These are phyloP conservation scores for Populus ilicifolia DNA, from an alignment of 345 rosid species.

Conservation along the genomic window DNA sequence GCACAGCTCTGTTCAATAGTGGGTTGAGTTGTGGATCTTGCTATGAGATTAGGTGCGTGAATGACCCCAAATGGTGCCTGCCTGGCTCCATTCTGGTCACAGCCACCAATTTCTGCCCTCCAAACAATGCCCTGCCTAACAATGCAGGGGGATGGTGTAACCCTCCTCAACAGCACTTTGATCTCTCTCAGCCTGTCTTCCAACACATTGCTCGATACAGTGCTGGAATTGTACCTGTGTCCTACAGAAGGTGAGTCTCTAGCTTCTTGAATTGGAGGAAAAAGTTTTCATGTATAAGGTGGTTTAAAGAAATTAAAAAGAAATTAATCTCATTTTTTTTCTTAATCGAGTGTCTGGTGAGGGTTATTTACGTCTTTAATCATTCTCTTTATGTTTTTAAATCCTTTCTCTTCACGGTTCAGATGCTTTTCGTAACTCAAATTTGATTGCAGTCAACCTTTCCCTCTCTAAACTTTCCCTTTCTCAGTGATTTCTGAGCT, in stretches of 20 bases:
- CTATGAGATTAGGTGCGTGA: constrained; percentile 19
- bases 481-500: too few species aligned
- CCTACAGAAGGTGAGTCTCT: constrained; percentile 19
- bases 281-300: neutral
- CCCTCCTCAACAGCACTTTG: constrained; percentile 26
- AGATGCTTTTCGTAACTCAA: neutral
- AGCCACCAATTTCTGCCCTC: constrained; percentile 31
- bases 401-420: neutral
- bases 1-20: constrained; percentile 25
- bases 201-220: constrained; percentile 25
- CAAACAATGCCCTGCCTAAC: constrained; percentile 28
- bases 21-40: constrained; percentile 27
- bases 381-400: neutral
- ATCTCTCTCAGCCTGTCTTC: constrained; percentile 26
- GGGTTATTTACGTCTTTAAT: neutral
- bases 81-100: constrained; percentile 30
- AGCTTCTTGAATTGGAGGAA: neutral
- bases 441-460: neutral
- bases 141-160: constrained; percentile 29
- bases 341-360: neutral
- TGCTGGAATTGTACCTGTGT: constrained; percentile 22
- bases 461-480: neutral
- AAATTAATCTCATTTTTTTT: neutral
- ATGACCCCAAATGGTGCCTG: constrained; percentile 20
- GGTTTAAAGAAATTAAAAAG: neutral